phyloP scores from a whole-genome alignment of 2,329 filamentous ascomycete genomes.

The Fusarium kyushuense region DNA sequence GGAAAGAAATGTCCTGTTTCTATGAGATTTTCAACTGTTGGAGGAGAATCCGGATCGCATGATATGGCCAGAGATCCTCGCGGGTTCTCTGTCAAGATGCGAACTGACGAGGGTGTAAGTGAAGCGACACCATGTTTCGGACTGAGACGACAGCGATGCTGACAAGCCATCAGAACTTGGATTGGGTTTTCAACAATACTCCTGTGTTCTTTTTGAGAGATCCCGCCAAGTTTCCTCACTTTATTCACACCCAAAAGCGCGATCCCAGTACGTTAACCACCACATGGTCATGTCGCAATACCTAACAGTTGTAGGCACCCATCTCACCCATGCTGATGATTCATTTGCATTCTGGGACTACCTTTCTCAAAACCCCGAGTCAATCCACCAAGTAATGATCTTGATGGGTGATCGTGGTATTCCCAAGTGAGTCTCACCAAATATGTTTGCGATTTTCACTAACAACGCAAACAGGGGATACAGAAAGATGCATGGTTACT shows the following conservation, averaged over 20 bases:
- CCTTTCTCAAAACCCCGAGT: slow-evolving; percentile 68
- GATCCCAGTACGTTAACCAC: slow-evolving; percentile 68
- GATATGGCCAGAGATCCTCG: slow-evolving; percentile 79
- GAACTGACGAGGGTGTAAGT: slow-evolving; percentile 60
- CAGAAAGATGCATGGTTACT: slow-evolving; percentile 49
- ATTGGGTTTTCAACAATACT: slow-evolving; percentile 62
- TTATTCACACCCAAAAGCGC: slow-evolving; percentile 82
- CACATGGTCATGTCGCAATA: too few species aligned
- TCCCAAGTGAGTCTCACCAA: slow-evolving; percentile 52
- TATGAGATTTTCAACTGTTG: slow-evolving; percentile 80
- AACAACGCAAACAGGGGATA: slow-evolving; percentile 51
- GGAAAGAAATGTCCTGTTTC: slow-evolving; percentile 78
- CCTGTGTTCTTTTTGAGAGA: slow-evolving; percentile 82
- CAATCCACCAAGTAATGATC: slow-evolving; percentile 69
- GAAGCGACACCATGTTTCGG: not conserved
- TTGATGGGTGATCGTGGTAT: slow-evolving; percentile 69
- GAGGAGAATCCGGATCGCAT: slow-evolving; percentile 77
- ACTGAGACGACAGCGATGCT: not conserved
- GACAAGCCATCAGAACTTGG: not conserved
- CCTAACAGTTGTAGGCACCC: slow-evolving; percentile 56
- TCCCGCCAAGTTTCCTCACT: slow-evolving; percentile 77
- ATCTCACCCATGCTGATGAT: slow-evolving; percentile 61
- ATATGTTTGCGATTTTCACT: not conserved
- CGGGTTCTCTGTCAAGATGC: slow-evolving; percentile 80
- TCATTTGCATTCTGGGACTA: slow-evolving; percentile 58